Evolutionary conservation across 495 filamentous ascomycete species (phyloP), one percentile per base, ranked within the genome.

Genomic region (Amniculicola lignicola): DNA sequence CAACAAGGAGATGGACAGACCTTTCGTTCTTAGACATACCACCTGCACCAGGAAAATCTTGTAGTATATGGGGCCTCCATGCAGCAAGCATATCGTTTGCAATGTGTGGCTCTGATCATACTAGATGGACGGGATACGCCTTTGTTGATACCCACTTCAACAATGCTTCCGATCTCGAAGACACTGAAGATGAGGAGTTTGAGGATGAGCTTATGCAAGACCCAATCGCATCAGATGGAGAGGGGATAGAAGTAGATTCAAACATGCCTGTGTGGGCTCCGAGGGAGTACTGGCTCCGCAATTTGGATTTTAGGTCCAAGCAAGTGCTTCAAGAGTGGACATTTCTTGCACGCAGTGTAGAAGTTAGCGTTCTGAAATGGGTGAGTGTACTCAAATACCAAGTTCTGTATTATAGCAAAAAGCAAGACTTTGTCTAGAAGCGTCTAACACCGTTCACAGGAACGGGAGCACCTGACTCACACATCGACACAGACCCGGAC

Each of bases 31-130:
- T 57, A 1, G 40, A 12, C 36, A 23, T n/a, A n/a, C n/a, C 6
- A 9, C 39, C 23, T 2, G 19, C 31, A 31, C 14, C 21, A 37
- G 38, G 19, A 19, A 33, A 33, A 7, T 7, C 7, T 33, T 33
- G 9, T 9, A n/a, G 29, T n/a, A 7, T 9, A 7, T 40, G 28
- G 21, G 27, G 23, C 14, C 35, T 46, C 10, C 37, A 52, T 15
- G 37, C 51, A 3, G 46, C 55, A 3, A 23, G 37, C 11, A 31
- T 52, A 2, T 52, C 47, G 15, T 27, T 59, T 16, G 27, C 39
- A 4, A 46, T 59, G 1, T 44, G 47, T 39, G 55, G 55, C 11
- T 40, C 55, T 6, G 39, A 59, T 47, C 5, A 47, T 23, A 18
- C 15, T 12, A 19, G 28, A 16, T 59, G 46, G 55, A 27, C 16